A percentile compares a stretch with the other conserved stretches of the same genome.
Evolutionary conservation across 345 rosid species (phyloP).

Genomic region (Heritiera littoralis): DNA sequence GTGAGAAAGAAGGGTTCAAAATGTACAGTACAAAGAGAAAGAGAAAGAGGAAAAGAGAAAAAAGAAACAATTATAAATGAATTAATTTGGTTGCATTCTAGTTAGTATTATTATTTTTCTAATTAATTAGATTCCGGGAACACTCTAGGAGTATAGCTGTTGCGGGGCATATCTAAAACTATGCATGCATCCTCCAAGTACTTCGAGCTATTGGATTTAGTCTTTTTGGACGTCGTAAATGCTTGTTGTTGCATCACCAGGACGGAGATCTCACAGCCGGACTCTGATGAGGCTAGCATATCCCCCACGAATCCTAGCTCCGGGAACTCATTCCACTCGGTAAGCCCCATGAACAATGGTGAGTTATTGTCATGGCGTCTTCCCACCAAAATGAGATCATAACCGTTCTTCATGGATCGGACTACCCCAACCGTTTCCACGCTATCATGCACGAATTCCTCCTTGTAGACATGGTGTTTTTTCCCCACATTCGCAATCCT

Average conservation of each 20-base stretch:
- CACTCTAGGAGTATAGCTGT: background rate
- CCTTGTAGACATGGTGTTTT: constrained; percentile 45
- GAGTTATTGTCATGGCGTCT: constrained; percentile 73
- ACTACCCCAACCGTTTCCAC: constrained; percentile 77
- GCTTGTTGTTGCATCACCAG: constrained; percentile 75
- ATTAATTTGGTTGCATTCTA: background rate
- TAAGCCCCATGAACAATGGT: constrained; percentile 76
- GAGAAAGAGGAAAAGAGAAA: no score
- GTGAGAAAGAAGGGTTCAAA: background rate
- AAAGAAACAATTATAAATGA: no score
- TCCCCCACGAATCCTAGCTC: constrained; percentile 95
- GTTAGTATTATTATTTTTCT: background rate
- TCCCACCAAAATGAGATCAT: constrained; percentile 78
- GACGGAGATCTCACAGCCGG: constrained; percentile 63
- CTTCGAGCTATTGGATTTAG: background rate
- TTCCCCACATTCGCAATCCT: constrained; percentile 39
- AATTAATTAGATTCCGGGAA: background rate
- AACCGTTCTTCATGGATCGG: constrained; percentile 60
- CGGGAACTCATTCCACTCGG: constrained; percentile 96
- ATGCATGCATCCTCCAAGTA: background rate
- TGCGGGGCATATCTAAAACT: constrained; percentile 1
- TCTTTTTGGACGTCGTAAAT: background rate
- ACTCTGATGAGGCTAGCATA: constrained; percentile 83
- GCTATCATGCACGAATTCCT: constrained; percentile 62
- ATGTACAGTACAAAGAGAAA: background rate